Evolutionary conservation across 2,329 filamentous ascomycete species (phyloP).

Genomic region (Anthostomella pinea): DNA sequence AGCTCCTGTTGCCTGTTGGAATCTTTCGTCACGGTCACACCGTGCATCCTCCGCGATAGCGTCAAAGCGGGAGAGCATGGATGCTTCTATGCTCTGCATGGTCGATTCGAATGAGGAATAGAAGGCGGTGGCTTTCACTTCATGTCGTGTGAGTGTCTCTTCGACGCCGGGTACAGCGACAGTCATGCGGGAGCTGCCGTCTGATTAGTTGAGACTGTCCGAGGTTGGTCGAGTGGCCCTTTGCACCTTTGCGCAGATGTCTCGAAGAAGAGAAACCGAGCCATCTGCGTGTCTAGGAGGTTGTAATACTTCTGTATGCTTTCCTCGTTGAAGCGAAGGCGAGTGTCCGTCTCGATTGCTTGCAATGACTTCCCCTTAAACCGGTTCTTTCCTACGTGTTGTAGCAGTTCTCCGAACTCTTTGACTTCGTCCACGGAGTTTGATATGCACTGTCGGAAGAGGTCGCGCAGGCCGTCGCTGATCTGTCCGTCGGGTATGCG

Average conservation of each 20-base stretch:
- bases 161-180: slow-evolving; percentile 4
- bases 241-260: slow-evolving; percentile 7
- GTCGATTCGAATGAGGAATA: background rate
- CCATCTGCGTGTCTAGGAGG: slow-evolving; percentile 11
- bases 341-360: slow-evolving; percentile 8
- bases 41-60: no score
- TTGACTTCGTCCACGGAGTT: slow-evolving; percentile 9
- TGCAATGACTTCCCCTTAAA: slow-evolving; percentile 6
- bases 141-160: slow-evolving; percentile 3
- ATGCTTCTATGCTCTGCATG: background rate
- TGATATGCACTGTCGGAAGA: slow-evolving; percentile 6
- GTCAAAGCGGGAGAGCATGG: background rate
- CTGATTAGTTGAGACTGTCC: background rate
- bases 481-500: background rate
- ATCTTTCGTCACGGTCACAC: no score
- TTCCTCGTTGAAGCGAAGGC: slow-evolving; percentile 9
- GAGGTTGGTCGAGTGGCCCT: background rate
- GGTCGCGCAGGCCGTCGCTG: background rate
- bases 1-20: no score
- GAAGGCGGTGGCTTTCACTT: slow-evolving; percentile 2
- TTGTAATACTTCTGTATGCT: slow-evolving; percentile 9
- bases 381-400: slow-evolving; percentile 9
- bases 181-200: slow-evolving; percentile 3
- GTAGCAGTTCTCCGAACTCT: slow-evolving; percentile 6
- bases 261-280: slow-evolving; percentile 12